Evolutionary conservation across 768 basidiomycete genomes (phyloP).

Genomic region (Leccinum rimulosum): DNA sequence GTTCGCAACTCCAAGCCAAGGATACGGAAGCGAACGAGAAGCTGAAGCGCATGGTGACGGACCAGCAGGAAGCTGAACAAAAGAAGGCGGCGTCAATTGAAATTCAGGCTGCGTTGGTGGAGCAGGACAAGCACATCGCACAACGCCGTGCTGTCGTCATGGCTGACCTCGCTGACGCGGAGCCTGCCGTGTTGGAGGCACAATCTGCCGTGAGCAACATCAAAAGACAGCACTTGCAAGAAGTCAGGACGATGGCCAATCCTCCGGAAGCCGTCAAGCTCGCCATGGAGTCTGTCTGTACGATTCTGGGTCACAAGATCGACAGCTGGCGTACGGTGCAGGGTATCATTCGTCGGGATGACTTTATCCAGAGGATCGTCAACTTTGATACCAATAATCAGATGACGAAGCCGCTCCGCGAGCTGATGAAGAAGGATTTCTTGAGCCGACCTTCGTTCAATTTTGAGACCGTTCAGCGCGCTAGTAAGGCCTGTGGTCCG

Average conservation of each 20-base stretch:
- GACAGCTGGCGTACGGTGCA: constrained; percentile 97
- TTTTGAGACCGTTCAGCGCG: constrained; percentile 92
- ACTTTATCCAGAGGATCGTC: constrained; percentile 94
- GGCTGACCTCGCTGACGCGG: constrained; percentile 95
- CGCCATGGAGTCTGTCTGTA: constrained; percentile 98
- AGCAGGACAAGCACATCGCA: constrained; percentile 87
- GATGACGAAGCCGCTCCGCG: constrained; percentile 88
- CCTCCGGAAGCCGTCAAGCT: constrained; percentile 97
- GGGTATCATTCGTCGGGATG: constrained; percentile 91
- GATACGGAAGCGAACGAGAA: constrained; percentile 96
- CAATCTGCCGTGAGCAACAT: constrained; percentile 97
- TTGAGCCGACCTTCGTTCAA: constrained; percentile 88
- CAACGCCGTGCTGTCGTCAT: constrained; percentile 87
- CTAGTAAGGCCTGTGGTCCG: constrained; percentile 95
- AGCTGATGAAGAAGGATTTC: constrained; percentile 91
- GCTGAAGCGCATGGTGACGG: constrained; percentile 87
- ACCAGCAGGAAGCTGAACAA: constrained; percentile 51
- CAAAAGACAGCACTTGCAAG: constrained; percentile 91
- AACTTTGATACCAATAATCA: constrained; percentile 90
- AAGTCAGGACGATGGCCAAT: constrained; percentile 97
- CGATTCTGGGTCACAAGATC: constrained; percentile 92
- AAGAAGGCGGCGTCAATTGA: constrained; percentile 96
- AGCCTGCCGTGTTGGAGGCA: constrained; percentile 94
- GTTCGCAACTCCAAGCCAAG: constrained; percentile 89
- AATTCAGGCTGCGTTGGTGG: constrained; percentile 89